Conservation (phyloP, 192 early-diverging fungal species). For the Cladochytrium replicatum region DNA sequence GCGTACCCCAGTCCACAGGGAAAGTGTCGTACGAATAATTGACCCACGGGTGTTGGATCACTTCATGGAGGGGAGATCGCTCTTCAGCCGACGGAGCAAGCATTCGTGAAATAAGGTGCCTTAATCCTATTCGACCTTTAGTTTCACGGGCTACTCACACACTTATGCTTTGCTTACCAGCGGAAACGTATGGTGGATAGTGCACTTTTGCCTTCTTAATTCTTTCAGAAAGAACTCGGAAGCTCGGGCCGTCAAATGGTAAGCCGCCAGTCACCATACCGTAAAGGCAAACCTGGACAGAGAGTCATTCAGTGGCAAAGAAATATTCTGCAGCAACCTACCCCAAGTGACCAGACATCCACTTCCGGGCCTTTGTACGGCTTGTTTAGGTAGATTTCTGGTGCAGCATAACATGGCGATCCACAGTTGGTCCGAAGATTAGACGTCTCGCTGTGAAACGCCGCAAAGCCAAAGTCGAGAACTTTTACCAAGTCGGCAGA, state of each 20-base stretch:
- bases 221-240: constrained; percentile 7
- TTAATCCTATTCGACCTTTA: constrained; percentile 9
- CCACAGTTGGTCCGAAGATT: constrained; percentile 26
- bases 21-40: constrained; percentile 1
- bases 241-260: constrained; percentile 25
- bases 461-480: constrained; percentile 31
- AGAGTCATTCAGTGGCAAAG: neutral
- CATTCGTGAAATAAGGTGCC: neutral
- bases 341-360: constrained; percentile 25
- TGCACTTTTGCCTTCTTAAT: constrained; percentile 9
- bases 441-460: constrained; percentile 13
- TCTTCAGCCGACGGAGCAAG: neutral
- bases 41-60: constrained; percentile 7
- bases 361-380: constrained; percentile 16
- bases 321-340: neutral
- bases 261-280: constrained; percentile 19
- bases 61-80: neutral
- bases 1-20: constrained; percentile 4
- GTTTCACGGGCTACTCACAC: neutral
- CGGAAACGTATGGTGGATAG: constrained; percentile 16
- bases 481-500: constrained; percentile 9
- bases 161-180: constrained; percentile 6
- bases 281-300: constrained; percentile 19
- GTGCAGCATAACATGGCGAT: constrained; percentile 30
- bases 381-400: constrained; percentile 19